Evolutionary conservation across 129 eudicot species (phyloP).

Genomic region (Centella asiatica): DNA sequence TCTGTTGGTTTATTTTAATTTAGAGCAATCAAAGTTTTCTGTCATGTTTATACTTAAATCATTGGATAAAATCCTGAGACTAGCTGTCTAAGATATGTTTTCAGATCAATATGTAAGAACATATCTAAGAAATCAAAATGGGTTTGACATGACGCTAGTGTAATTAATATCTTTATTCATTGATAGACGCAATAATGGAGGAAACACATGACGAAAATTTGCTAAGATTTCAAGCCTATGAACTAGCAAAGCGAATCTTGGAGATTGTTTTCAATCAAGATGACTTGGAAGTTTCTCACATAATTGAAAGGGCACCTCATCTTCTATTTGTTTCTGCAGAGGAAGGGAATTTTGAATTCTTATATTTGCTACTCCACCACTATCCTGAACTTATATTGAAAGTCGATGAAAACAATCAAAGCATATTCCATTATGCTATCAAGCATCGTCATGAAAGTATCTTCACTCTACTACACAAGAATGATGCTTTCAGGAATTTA

Average conservation of each 20-base stretch:
- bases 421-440: constrained; percentile 10
- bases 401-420: background rate
- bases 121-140: too few species aligned
- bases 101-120: too few species aligned
- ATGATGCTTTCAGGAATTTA: background rate
- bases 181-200: background rate
- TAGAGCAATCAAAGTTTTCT: too few species aligned
- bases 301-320: background rate
- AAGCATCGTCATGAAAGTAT: background rate
- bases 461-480: background rate
- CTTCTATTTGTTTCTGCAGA: constrained; percentile 1
- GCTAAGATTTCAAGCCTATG: background rate
- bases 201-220: background rate
- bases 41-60: too few species aligned
- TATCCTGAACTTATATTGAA: constrained; percentile 10
- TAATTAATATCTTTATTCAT: background rate
- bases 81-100: too few species aligned
- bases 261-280: background rate
- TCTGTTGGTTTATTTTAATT: too few species aligned
- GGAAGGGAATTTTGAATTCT: background rate
- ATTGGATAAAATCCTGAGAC: too few species aligned
- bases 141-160: too few species aligned
- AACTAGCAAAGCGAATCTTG: background rate
- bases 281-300: background rate
- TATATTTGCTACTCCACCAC: background rate